phyloP scores from a whole-genome alignment of 805 yeast species.

The Isabelozyma heimii region DNA sequence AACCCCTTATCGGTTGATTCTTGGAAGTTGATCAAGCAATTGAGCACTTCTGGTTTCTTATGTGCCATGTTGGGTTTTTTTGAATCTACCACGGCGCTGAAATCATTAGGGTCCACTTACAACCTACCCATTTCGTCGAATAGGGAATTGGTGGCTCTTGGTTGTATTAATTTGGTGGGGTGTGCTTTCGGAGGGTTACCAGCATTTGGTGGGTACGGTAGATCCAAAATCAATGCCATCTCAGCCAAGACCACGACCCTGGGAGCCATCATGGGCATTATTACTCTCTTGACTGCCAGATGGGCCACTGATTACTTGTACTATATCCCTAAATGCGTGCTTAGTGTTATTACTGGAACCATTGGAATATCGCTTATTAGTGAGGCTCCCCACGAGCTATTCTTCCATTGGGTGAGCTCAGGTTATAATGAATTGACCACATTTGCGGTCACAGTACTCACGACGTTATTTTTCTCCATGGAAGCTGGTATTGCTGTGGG shows the following conservation, averaged over 20 bases:
- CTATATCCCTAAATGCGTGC: conserved; percentile 73
- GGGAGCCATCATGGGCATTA: conserved; percentile 79
- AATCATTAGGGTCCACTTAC: conserved; percentile 74
- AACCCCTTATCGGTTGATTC: conserved; percentile 56
- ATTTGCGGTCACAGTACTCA: conserved; percentile 36
- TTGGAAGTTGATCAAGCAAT: conserved; percentile 49
- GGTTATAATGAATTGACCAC: conserved; percentile 75
- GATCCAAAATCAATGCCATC: conserved; percentile 83
- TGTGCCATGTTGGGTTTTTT: conserved; percentile 87
- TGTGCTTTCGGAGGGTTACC: conserved; percentile 75
- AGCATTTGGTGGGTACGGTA: conserved; percentile 93
- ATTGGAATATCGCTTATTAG: conserved; percentile 66
- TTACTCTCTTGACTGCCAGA: conserved; percentile 63
- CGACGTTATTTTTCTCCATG: conserved; percentile 56
- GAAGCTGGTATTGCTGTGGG: conserved; percentile 93
- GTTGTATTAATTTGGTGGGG: conserved; percentile 65
- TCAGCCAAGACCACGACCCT: conserved; percentile 81
- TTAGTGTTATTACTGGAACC: conserved; percentile 75
- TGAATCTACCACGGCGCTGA: conserved; percentile 90
- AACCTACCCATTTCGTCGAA: conserved; percentile 77
- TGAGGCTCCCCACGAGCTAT: conserved; percentile 79
- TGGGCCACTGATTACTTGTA: conserved; percentile 62
- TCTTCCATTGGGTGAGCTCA: conserved; percentile 65
- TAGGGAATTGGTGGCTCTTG: conserved; percentile 88
- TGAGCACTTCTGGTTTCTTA: conserved; percentile 67